Evolutionary conservation across 495 filamentous ascomycete species (phyloP).

Genomic region (Arthonia radiata): DNA sequence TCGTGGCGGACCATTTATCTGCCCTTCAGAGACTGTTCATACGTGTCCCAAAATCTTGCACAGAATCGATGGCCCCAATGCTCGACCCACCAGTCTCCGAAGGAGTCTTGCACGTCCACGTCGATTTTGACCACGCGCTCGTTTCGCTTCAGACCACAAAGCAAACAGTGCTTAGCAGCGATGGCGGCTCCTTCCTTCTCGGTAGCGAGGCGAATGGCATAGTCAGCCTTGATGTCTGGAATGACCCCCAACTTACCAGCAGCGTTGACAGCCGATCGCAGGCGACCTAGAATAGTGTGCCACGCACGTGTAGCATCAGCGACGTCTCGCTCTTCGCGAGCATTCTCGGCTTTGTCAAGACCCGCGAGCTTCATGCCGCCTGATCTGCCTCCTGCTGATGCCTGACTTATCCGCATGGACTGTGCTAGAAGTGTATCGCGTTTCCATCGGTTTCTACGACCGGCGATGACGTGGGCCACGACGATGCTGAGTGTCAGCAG

Average conservation of each 20-base stretch:
- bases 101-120: conserved; percentile 57
- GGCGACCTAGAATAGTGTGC: conserved; percentile 37
- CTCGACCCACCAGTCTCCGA: conserved; percentile 90
- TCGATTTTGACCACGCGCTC: conserved; percentile 59
- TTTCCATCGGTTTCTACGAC: conserved; percentile 72
- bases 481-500: conserved; percentile 26
- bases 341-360: conserved; percentile 51
- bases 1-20: too few species aligned
- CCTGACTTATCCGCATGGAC: conserved; percentile 60
- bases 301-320: conserved; percentile 52
- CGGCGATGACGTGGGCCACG: conserved; percentile 57
- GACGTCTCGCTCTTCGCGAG: conserved; percentile 70
- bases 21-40: too few species aligned
- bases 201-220: conserved; percentile 31
- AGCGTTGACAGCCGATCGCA: conserved; percentile 26
- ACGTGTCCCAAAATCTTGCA: too few species aligned
- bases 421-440: conserved; percentile 67
- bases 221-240: conserved; percentile 40
- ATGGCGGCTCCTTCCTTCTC: conserved; percentile 34
- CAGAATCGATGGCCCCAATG: conserved; percentile 44
- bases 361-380: conserved; percentile 71
- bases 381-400: conserved; percentile 31
- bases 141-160: conserved; percentile 71
- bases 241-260: conserved; percentile 16
- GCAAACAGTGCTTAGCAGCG: conserved; percentile 51